Evolutionary conservation across 192 early-diverging fungal genomes (phyloP).

Genomic region (Coemansia sp.): DNA sequence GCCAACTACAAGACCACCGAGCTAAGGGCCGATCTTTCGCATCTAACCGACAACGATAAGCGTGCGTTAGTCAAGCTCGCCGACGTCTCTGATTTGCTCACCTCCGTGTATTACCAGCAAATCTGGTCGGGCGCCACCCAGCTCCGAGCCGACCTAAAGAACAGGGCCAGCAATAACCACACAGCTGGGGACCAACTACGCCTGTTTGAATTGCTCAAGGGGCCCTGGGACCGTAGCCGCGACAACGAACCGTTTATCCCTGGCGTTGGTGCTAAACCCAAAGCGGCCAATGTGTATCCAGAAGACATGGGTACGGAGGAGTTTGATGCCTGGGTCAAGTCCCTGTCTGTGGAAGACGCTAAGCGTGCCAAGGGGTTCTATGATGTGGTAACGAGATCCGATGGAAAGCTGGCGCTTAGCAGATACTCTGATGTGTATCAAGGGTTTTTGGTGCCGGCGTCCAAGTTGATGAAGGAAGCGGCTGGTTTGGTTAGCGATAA

Average conservation of each 20-base stretch:
- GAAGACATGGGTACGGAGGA: conserved; percentile 68
- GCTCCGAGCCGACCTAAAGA: conserved; percentile 56
- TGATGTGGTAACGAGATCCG: conserved; percentile 56
- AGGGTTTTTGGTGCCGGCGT: conserved; percentile 58
- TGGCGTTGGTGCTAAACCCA: conserved; percentile 54
- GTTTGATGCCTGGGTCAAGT: conserved; percentile 59
- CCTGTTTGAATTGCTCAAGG: conserved; percentile 68
- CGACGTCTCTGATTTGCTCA: conserved; percentile 62
- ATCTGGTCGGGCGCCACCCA: conserved; percentile 64
- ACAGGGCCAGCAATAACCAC: conserved; percentile 14
- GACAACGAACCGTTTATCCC: conserved; percentile 60
- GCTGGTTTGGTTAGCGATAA: conserved; percentile 60
- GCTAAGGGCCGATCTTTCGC: conserved; percentile 61
- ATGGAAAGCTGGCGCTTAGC: conserved; percentile 37
- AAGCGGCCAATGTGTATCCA: conserved; percentile 70
- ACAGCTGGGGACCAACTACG: conserved; percentile 33
- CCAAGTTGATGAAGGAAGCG: conserved; percentile 59
- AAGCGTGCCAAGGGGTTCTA: conserved; percentile 69
- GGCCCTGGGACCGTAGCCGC: conserved; percentile 65
- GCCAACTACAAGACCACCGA: conserved; percentile 57
- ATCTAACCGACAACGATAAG: conserved; percentile 60
- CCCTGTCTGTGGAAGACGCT: conserved; percentile 49
- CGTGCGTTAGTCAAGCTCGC: conserved; percentile 65
- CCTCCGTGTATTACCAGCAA: conserved; percentile 66
- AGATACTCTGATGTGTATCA: conserved; percentile 64